phyloP scores from a whole-genome alignment of 306 rosid species.

The Acacia acuminata region DNA sequence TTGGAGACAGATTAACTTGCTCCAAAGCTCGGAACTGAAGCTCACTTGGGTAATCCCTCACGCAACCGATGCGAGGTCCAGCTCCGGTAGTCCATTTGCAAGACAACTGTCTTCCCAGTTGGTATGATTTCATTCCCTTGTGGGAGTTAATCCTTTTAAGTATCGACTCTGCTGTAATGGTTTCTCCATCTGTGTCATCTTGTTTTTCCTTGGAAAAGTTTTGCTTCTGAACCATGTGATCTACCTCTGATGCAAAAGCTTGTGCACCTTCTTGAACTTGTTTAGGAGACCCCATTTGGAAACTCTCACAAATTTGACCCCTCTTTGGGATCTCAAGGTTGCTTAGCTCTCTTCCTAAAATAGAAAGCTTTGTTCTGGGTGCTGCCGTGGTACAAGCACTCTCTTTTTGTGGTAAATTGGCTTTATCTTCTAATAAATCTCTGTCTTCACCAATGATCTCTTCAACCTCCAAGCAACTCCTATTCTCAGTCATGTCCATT shows the following conservation, averaged over 20 bases:
- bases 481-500: conserved; percentile 41
- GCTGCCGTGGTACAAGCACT: conserved; percentile 19
- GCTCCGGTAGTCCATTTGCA: conserved; percentile 80
- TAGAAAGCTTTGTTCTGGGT: conserved; percentile 26
- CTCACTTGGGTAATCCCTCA: conserved; percentile 64
- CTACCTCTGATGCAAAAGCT: conserved; percentile 24
- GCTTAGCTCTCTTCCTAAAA: conserved; percentile 27
- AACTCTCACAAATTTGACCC: conserved; percentile 9
- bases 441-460: conserved; percentile 28
- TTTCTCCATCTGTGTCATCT: conserved; percentile 43
- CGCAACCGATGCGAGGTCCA: conserved; percentile 72
- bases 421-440: conserved; percentile 24
- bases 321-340: conserved; percentile 50
- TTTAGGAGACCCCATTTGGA: conserved; percentile 20
- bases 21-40: conserved; percentile 61
- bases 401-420: conserved; percentile 26
- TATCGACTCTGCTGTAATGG: conserved; percentile 50
- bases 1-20: conserved; percentile 62
- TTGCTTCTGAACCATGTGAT: conserved; percentile 30
- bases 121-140: conserved; percentile 57
- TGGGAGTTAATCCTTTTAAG: conserved; percentile 59
- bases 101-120: conserved; percentile 62
- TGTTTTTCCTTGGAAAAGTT: conserved; percentile 34
- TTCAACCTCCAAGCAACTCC: conserved; percentile 39
- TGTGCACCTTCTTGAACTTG: conserved; percentile 29